Conservation (phyloP, 305 asterid genomes). For the Solanum hybrid region DNA sequence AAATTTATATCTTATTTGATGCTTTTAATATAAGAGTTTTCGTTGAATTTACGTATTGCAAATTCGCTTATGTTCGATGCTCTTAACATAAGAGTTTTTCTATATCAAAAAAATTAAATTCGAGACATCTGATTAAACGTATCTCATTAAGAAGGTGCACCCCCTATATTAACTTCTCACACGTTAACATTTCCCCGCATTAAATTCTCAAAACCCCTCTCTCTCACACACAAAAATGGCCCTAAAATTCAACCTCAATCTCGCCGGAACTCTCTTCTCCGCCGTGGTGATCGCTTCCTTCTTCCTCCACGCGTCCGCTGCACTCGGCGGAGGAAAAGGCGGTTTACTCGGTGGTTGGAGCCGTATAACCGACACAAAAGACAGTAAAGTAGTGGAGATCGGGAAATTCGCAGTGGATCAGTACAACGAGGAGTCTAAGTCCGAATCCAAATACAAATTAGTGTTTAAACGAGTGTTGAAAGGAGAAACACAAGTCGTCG, state of each 20-base stretch:
- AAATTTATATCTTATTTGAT: background rate
- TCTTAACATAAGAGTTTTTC: background rate
- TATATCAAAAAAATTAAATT: background rate
- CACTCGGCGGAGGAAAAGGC: background rate
- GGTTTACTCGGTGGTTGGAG: conserved; percentile 5
- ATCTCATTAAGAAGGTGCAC: background rate
- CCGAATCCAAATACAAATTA: conserved; percentile 1
- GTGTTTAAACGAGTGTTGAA: conserved; percentile 14
- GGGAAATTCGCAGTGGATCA: conserved; percentile 22
- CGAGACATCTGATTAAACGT: background rate
- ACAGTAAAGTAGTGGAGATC: conserved; percentile 17
- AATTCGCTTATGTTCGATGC: background rate
- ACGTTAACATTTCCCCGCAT: background rate
- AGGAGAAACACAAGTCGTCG: conserved; percentile 35
- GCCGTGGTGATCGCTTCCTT: background rate
- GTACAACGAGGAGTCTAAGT: conserved; percentile 14
- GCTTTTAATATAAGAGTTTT: too few relatives aligned
- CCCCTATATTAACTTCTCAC: background rate
- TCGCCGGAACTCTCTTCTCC: conserved; percentile 3
- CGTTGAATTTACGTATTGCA: too few relatives aligned
- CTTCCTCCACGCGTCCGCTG: background rate
- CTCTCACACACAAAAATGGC: background rate
- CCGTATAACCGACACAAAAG: conserved; percentile 9
- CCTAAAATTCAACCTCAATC: background rate
- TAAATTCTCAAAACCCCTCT: background rate